Percentiles rank a stretch among this genome's conserved stretches.
Evolutionary conservation across 2,329 filamentous ascomycete species (phyloP).

Genomic region (Claviceps monticola): DNA sequence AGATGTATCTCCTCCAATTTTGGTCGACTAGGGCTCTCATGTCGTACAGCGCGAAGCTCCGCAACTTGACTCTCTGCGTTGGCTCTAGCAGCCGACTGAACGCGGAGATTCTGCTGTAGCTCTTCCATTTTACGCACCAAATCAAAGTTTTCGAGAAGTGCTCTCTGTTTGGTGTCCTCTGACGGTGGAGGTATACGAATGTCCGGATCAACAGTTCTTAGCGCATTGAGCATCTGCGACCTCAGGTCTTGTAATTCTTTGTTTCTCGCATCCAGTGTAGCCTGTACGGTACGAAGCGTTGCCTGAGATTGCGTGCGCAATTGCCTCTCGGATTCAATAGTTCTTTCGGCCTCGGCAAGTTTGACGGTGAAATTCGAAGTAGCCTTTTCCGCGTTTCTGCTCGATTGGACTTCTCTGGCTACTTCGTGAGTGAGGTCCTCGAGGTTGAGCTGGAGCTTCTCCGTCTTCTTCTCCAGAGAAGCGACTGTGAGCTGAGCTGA

Average conservation of each 20-base stretch:
- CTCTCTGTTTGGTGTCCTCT: conserved; percentile 46
- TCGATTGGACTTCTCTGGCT: conserved; percentile 76
- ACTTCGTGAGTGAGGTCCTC: conserved; percentile 92
- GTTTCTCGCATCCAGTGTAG: conserved; percentile 64
- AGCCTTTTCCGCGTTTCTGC: conserved; percentile 78
- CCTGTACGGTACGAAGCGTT: conserved; percentile 69
- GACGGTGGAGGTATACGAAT: conserved; percentile 48
- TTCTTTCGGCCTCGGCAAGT: conserved; percentile 77
- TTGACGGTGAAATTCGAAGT: conserved; percentile 70
- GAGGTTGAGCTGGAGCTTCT: conserved; percentile 75
- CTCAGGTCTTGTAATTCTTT: conserved; percentile 70
- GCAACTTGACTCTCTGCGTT: conserved; percentile 74
- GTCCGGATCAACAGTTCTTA: conserved; percentile 76
- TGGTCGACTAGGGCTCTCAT: conserved; percentile 57
- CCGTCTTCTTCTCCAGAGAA: conserved; percentile 82
- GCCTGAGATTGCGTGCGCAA: conserved; percentile 72
- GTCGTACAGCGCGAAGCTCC: conserved; percentile 61
- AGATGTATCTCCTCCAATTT: conserved; percentile 78
- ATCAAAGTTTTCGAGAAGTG: conserved; percentile 62
- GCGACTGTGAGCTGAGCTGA: conserved; percentile 73
- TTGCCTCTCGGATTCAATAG: conserved; percentile 80
- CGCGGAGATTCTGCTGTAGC: conserved; percentile 73
- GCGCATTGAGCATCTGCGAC: conserved; percentile 64
- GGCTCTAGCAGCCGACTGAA: conserved; percentile 66
- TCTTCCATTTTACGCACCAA: conserved; percentile 77